phyloP scores from a whole-genome alignment of 2,329 filamentous ascomycete genomes.

The Bimuria novae-zelandiae region DNA sequence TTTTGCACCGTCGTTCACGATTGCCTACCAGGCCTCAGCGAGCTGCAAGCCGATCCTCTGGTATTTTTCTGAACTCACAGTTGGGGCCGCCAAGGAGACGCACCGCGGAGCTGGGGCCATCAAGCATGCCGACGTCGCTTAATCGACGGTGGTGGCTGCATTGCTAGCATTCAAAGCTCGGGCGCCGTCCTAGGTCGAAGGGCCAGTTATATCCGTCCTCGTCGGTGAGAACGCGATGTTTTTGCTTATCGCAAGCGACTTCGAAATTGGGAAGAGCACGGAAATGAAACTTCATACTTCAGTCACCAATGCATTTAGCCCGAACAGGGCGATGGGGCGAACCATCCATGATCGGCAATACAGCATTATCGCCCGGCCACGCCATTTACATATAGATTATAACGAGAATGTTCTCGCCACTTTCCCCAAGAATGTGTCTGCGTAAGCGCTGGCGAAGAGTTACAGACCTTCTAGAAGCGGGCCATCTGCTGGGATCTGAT shows the following conservation, averaged over 20 bases:
- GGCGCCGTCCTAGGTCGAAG: slow-evolving; percentile 3
- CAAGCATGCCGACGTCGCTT: slow-evolving; percentile 5
- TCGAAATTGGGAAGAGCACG: not conserved
- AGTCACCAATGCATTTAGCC: slow-evolving; percentile 3
- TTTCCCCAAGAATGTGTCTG: not conserved
- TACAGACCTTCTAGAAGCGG: slow-evolving; percentile 1
- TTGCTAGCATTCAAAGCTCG: slow-evolving; percentile 8
- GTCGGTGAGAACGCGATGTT: slow-evolving; percentile 4
- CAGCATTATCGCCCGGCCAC: not conserved
- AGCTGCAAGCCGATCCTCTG: slow-evolving; percentile 43
- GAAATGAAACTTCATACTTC: not conserved
- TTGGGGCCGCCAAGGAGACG: not conserved
- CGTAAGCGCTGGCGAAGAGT: not conserved
- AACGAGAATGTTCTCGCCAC: slow-evolving; percentile 1
- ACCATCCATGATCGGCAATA: slow-evolving; percentile 4
- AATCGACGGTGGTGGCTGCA: slow-evolving; percentile 9
- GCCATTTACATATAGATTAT: not conserved
- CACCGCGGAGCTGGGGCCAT: not conserved
- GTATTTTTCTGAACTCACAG: slow-evolving; percentile 36
- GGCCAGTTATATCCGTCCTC: slow-evolving; percentile 1
- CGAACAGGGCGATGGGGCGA: not conserved
- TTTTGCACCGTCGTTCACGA: slow-evolving; percentile 48
- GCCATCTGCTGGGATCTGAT: not conserved
- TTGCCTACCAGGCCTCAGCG: slow-evolving; percentile 42
- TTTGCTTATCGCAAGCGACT: not conserved